A percentile compares a stretch with the other conserved stretches of the same genome.
Conservation (phyloP, 139 green algal species). For the Chlamydomonas sphaeroides region DNA sequence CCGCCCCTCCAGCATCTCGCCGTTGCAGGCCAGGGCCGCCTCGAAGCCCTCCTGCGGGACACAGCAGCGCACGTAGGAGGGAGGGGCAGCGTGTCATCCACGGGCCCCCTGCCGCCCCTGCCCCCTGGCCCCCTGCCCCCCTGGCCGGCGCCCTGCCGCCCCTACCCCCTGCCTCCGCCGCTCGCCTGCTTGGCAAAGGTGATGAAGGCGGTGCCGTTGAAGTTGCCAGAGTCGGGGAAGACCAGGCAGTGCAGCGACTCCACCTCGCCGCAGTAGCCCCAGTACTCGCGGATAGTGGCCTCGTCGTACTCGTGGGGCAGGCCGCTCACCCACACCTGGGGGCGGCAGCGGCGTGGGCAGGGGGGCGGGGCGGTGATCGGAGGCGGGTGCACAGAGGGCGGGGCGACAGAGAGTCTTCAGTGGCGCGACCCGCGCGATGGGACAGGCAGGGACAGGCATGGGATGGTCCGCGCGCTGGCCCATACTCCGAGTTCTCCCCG, state of each 20-base stretch:
- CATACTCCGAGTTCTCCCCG: too few species aligned
- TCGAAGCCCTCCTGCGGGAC: slow-evolving; percentile 56
- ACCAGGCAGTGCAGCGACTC: slow-evolving; percentile 82
- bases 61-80: neutral
- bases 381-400: too few species aligned
- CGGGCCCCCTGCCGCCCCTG: too few species aligned
- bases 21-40: slow-evolving; percentile 79
- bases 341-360: neutral
- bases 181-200: slow-evolving; percentile 84
- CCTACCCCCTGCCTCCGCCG: neutral
- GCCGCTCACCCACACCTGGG: slow-evolving; percentile 87
- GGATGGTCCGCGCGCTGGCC: too few species aligned
- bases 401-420: too few species aligned
- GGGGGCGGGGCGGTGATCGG: neutral
- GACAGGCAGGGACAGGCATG: too few species aligned
- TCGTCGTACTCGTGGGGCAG: slow-evolving; percentile 89
- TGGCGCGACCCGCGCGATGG: too few species aligned
- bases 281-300: slow-evolving; percentile 79
- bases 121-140: neutral
- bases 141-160: neutral
- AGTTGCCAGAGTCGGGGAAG: slow-evolving; percentile 93
- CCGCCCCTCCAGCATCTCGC: slow-evolving; percentile 66
- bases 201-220: slow-evolving; percentile 94
- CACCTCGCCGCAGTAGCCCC: slow-evolving; percentile 86
- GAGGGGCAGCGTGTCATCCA: too few species aligned